Base-by-base conservation (phyloP, 2,329 filamentous ascomycete species). In the Microsporum ferrugineum region DNA sequence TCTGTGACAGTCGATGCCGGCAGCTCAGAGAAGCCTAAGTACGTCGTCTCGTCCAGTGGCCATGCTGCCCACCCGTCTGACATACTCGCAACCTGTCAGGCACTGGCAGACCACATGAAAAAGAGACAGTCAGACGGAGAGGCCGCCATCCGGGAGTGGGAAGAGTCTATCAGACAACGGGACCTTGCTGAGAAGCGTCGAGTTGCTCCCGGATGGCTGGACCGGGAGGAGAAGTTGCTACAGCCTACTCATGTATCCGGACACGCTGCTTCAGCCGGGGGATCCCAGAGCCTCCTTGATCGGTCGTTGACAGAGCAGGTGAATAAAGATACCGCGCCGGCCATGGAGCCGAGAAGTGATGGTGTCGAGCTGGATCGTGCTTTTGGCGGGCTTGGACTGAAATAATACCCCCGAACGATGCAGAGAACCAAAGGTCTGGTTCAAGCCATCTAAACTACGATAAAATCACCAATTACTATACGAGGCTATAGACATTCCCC, bases 11-110 rank as follows among this genome's bases (percentile, higher is more conserved):
- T 81, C 62, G 77, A 82, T 62, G 72, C 49, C 49, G 17, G 49
- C 29, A 71, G 78, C 66, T 68, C 72, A 17, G 71, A 76, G 61
- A 70, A 87, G 83, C 66, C 80, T 80, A 34, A 82, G 65, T 96
- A 95, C 74, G 85, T 97, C 27, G 79, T 88, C 59, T 92, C 91
- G 2, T 88, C 90, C 1, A 78, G 81, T 8, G 86, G 88, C 34
- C 88, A 91, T 71, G 85, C 90, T 53, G 90, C 91, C 3, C 89
- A 95, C 67, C 91, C 94, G 0, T 85, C 91, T 68, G 87, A 91
- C 66, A 95, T 99, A 69, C 81, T 91, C 23, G 82, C 85, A 12
- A 91, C 89, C 29, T 96, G 92, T 76, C 82, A 83, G 64, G 86
- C 88, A 5, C 81, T 99, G 47, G 85, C 88, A 66, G 81, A 83